Percentiles rank a stretch among this genome's conserved stretches.
Evolutionary conservation across 768 basidiomycete species (phyloP).

Genomic region (Tricholoma sp.): DNA sequence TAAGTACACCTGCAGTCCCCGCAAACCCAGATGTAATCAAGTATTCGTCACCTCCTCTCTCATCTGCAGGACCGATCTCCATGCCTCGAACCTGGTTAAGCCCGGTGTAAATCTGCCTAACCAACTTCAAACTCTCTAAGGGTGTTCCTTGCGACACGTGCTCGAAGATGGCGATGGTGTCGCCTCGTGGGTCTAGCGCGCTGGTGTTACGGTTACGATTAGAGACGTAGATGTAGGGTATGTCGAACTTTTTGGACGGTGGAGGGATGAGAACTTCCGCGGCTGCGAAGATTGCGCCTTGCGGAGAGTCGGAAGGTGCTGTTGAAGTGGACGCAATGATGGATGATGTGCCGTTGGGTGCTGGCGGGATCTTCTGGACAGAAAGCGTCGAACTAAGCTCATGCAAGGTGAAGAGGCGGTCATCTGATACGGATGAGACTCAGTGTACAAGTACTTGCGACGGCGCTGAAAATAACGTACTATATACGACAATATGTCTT

Average conservation of each 20-base stretch:
- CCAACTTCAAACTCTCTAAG: conserved; percentile 24
- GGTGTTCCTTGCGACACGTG: conserved; percentile 20
- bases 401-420: conserved; percentile 49
- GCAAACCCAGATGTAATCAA: conserved; percentile 50
- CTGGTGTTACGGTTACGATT: conserved; percentile 50
- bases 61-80: conserved; percentile 45
- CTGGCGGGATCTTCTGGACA: conserved; percentile 50
- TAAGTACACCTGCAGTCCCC: conserved; percentile 48
- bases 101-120: conserved; percentile 55
- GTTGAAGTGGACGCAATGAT: conserved; percentile 48
- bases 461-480: conserved; percentile 17
- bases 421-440: conserved; percentile 24
- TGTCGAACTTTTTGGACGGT: conserved; percentile 39
- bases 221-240: conserved; percentile 57
- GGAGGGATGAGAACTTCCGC: conserved; percentile 61
- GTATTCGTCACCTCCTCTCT: conserved; percentile 46
- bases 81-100: conserved; percentile 63
- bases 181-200: conserved; percentile 43
- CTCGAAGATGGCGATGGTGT: conserved; percentile 61
- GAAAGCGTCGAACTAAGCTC: conserved; percentile 54
- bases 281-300: conserved; percentile 42
- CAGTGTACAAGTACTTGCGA: too few relatives aligned
- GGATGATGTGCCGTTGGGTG: conserved; percentile 44
- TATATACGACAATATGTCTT: conserved; percentile 45
- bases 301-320: conserved; percentile 36